Conservation (phyloP, 2,329 filamentous ascomycete species). For the Tolypocladium paradoxum region DNA sequence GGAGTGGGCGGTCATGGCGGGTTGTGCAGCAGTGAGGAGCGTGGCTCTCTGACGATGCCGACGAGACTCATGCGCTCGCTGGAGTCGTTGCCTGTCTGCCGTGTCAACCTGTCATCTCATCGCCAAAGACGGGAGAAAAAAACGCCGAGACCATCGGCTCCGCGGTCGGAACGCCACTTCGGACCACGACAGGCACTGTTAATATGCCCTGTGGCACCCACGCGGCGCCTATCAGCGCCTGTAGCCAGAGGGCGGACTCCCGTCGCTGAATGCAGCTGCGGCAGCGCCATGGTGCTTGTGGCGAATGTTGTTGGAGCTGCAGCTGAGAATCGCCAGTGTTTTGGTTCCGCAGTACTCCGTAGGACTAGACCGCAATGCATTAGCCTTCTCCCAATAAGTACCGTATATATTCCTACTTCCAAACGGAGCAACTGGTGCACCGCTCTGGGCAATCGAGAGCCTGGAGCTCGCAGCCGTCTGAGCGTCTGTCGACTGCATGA, state of each 20-base stretch:
- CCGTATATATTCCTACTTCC: too few relatives aligned
- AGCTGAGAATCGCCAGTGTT: too few relatives aligned
- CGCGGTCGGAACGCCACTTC: not conserved
- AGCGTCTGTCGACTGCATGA: not conserved
- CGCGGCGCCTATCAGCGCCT: not conserved
- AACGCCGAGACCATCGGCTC: not conserved
- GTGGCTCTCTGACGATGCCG: not conserved
- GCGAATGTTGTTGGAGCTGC: too few relatives aligned
- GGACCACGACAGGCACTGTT: too few relatives aligned
- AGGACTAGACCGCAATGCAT: too few relatives aligned
- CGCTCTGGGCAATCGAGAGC: too few relatives aligned
- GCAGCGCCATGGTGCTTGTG: too few relatives aligned
- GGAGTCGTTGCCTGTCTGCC: not conserved
- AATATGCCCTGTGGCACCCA: not conserved
- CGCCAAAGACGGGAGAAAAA: not conserved
- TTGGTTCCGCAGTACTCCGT: too few relatives aligned
- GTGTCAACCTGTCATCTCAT: not conserved
- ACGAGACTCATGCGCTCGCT: not conserved
- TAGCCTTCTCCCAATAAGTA: too few relatives aligned
- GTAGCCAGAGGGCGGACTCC: not conserved
- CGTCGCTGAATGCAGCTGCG: too few relatives aligned
- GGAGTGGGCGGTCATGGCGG: constrained; percentile 7
- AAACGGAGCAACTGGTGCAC: too few relatives aligned
- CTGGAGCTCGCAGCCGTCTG: too few relatives aligned
- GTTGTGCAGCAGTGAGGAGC: not conserved